Base-by-base conservation (phyloP, 1,139 yeast genomes). In the Pichia sp. region DNA sequence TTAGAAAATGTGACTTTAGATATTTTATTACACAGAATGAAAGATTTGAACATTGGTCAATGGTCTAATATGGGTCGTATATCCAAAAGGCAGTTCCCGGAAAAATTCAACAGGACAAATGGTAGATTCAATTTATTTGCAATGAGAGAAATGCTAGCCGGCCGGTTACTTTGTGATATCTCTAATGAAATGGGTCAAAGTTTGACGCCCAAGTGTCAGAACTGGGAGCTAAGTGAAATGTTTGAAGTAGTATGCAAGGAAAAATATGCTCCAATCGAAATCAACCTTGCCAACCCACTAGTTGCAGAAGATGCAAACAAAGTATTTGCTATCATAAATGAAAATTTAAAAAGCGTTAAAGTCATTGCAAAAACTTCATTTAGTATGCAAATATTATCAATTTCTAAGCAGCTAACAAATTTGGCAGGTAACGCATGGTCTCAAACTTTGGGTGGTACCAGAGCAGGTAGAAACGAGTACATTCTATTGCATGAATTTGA, bases 381-480 rank as follows among this genome's bases (percentile, higher is more conserved):
- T 60, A 73, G 83, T 49, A 78, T 81, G 47, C 98, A 94, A 64
- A 83, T 92, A 49, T 68, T 94, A 47, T 86, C 97, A 0, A 71
- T 94, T 49, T 85, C 97, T 0, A 86, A 87, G 57, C 97, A 90
- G 60, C 72, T 94, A 58, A 92, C 99, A 4, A 85, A 84, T 54
- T 69, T 94, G 52, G 97, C 98, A 1, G 99, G 99, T 55, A 94
- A 92, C 62, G 92, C 97, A 0, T 94, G 99, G 99, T 78, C 95
- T 3, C 88, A 86, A 54, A 92, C 98, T 0, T 70, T 94, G 45
- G 81, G 88, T 46, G 99, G 99, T 65, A 86, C 97, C 0, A 77
- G 99, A 58, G 95, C 96, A 11, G 97, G 95, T 57, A 78, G 98
- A 67, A 92, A 92, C 64, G 98, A 94, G 64, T 92, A 70, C 61